Evolutionary conservation across 225 moss, liverwort and hornwort genomes (phyloP).

Genomic region (Anthoceros angustus): DNA sequence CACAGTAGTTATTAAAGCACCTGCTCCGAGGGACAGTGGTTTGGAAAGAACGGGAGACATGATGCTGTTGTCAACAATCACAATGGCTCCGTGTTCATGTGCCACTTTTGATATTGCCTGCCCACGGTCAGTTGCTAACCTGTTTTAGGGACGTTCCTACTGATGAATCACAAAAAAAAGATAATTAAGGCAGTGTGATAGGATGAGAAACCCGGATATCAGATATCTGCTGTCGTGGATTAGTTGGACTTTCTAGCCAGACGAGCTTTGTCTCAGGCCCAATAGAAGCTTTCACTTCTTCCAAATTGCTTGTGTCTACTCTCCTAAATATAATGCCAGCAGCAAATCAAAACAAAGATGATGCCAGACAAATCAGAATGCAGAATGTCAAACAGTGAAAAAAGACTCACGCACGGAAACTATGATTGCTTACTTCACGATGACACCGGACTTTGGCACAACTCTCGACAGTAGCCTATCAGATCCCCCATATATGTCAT

Average conservation of each 20-base stretch:
- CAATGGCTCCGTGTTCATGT: constrained; percentile 48
- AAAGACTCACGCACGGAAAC: background rate
- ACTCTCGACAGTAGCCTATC: constrained; percentile 61
- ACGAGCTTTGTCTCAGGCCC: constrained; percentile 56
- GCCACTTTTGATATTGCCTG: constrained; percentile 67
- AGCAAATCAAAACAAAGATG: background rate
- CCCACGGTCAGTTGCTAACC: background rate
- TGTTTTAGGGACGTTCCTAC: background rate
- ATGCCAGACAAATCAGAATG: no score
- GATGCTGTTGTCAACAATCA: constrained; percentile 89
- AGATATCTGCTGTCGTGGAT: constrained; percentile 68
- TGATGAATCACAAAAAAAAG: background rate
- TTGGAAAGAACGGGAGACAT: constrained; percentile 83
- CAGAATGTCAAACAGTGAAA: background rate
- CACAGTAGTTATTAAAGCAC: constrained; percentile 15
- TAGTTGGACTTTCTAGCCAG: constrained; percentile 91
- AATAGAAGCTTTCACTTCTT: constrained; percentile 49
- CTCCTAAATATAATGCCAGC: constrained; percentile 26
- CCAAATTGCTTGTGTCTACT: constrained; percentile 56
- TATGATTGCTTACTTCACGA: constrained; percentile 41
- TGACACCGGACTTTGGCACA: constrained; percentile 56
- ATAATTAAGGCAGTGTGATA: background rate
- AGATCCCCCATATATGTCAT: constrained; percentile 84
- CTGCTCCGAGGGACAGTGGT: constrained; percentile 74
- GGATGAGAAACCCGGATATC: constrained; percentile 42